Evolutionary conservation across 225 moss, liverwort and hornwort species (phyloP), one percentile per base, ranked within the genome.

Genomic region (Pseudoscleropodium purum): DNA sequence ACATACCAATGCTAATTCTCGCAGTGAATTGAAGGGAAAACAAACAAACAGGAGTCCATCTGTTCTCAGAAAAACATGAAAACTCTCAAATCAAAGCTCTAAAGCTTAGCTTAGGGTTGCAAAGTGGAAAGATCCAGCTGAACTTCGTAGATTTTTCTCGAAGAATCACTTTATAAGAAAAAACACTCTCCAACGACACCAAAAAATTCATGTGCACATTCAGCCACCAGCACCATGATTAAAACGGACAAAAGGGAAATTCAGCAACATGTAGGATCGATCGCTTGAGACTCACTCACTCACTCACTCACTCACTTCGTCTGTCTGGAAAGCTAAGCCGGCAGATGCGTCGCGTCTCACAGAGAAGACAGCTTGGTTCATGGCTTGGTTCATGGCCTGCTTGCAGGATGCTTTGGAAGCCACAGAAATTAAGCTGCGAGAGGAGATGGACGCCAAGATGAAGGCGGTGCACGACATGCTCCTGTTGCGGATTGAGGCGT

Each of bases 381-480:
- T 70, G 7, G 57, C 39, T 26, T 84, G 65, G 81, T 89, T 82
- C 31, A n/a, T 87, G 33, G 79, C 33, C 47, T 43, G 67, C 18
- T 56, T 81, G 69, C 87, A 94, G 94, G 80, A 89, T 60, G 94
- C 93, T 33, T 93, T 96, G 76, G 90, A 61, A 69, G 92, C 91
- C 67, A 92, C 94, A 23, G 94, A 97, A 88, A 91, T 90, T 14
- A 92, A 91, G 81, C 89, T 97, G 34, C 95, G 90, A 85, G 77
- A 90, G 5, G 94, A 95, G 85, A 90, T 94, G 77, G 92, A 93
- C 54, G 83, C 88, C 25, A 97, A 95, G 72, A 89, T 96, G 93
- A 91, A 94, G 79, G 90, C 85, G 41, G 82, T 95, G 80, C 93
- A 94, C 34, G 96, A 93, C 37, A 63, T 89, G 67, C 87, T 94